Evolutionary conservation across 2,329 filamentous ascomycete genomes (phyloP).

Genomic region (Lasiodiplodia sp.): DNA sequence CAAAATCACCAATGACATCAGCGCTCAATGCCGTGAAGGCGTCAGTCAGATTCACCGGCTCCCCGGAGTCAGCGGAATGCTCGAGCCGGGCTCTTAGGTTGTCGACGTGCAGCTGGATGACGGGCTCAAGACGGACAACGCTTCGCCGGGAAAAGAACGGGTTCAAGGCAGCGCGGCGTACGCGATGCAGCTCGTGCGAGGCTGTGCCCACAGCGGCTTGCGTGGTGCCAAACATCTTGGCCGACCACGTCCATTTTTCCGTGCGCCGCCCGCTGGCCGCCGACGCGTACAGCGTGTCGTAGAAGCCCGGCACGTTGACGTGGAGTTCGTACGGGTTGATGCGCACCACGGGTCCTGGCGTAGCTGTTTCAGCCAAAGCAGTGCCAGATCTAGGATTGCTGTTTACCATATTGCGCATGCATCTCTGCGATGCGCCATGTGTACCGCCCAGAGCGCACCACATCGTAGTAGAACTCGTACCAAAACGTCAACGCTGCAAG

Average conservation of each 20-base stretch:
- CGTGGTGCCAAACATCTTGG: slow-evolving; percentile 40
- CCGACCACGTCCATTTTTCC: slow-evolving; percentile 36
- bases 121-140: slow-evolving; percentile 34
- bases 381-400: not conserved
- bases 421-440: slow-evolving; percentile 31
- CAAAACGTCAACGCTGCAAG: slow-evolving; percentile 34
- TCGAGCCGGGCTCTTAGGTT: slow-evolving; percentile 33
- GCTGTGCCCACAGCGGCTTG: slow-evolving; percentile 36
- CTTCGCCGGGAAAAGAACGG: slow-evolving; percentile 45
- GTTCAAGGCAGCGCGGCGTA: slow-evolving; percentile 41
- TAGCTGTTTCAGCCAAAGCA: not conserved
- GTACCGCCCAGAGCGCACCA: slow-evolving; percentile 30
- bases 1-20: slow-evolving; percentile 32
- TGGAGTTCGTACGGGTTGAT: slow-evolving; percentile 38
- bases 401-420: slow-evolving; percentile 34
- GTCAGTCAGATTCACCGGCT: slow-evolving; percentile 35
- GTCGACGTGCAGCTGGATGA: slow-evolving; percentile 33
- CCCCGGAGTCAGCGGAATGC: slow-evolving; percentile 18
- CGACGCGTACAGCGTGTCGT: slow-evolving; percentile 43
- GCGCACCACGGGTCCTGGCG: slow-evolving; percentile 36
- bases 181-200: slow-evolving; percentile 42
- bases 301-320: slow-evolving; percentile 36
- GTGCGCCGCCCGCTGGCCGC: slow-evolving; percentile 35
- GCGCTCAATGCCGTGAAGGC: slow-evolving; percentile 35
- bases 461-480: slow-evolving; percentile 36